phyloP scores from a whole-genome alignment of 768 basidiomycete species.

The Leucocoprinus birnbaumii region DNA sequence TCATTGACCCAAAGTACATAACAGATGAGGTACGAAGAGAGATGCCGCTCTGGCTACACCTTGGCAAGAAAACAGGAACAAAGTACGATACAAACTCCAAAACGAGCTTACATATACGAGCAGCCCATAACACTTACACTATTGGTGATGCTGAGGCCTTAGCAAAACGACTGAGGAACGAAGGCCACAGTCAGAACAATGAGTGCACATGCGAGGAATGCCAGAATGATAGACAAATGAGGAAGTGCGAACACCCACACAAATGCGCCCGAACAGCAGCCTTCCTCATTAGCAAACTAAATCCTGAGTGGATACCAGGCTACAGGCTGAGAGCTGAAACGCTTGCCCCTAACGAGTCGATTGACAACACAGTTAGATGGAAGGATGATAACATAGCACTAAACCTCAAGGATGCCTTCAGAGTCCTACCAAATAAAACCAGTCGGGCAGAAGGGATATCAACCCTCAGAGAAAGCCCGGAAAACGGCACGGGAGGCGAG shows the following conservation, averaged over 20 bases:
- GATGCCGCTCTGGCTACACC: constrained; percentile 32
- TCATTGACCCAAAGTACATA: constrained; percentile 14
- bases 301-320: too few species aligned
- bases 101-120: constrained; percentile 14
- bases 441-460: too few species aligned
- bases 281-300: too few species aligned
- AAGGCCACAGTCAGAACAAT: not conserved
- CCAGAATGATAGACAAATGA: not conserved
- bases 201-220: constrained; percentile 13
- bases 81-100: constrained; percentile 2
- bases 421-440: too few species aligned
- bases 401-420: too few species aligned
- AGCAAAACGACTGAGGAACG: not conserved
- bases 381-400: too few species aligned
- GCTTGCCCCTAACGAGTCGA: too few species aligned
- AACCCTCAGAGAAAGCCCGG: too few species aligned
- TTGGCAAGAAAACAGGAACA: constrained; percentile 4
- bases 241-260: constrained; percentile 17
- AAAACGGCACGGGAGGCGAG: too few species aligned
- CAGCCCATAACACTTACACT: constrained; percentile 13
- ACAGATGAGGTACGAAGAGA: constrained; percentile 4
- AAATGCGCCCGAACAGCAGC: constrained; percentile 14
- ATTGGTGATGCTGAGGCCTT: constrained; percentile 15
- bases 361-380: too few species aligned
- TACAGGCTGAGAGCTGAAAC: too few species aligned